Percentiles rank a stretch among this genome's conserved stretches.
These are phyloP conservation scores for Linaria vulgaris DNA, from an alignment of 257 asterid species.

Conservation along the genomic window DNA sequence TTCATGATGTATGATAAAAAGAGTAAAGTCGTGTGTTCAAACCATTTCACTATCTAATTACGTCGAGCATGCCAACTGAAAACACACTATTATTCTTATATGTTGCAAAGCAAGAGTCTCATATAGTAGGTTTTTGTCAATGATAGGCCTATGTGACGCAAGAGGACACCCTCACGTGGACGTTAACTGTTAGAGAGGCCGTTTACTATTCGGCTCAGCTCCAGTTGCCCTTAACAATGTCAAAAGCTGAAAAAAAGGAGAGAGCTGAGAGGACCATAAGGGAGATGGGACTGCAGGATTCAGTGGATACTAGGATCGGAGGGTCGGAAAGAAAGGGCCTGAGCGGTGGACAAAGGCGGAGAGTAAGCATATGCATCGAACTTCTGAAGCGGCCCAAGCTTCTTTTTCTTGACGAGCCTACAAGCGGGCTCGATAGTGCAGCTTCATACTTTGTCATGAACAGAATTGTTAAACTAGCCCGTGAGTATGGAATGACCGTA, in stretches of 20 bases:
- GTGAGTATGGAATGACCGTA: conserved; percentile 53
- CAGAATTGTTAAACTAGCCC: conserved; percentile 43
- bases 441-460: conserved; percentile 48
- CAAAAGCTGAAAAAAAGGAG: conserved; percentile 39
- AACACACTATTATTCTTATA: too few relatives aligned
- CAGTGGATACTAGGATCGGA: conserved; percentile 51
- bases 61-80: too few relatives aligned
- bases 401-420: conserved; percentile 68
- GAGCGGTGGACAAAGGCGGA: conserved; percentile 57
- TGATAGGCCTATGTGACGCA: conserved; percentile 61
- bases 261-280: conserved; percentile 44
- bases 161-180: conserved; percentile 53
- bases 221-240: conserved; percentile 49
- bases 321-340: conserved; percentile 55
- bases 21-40: too few relatives aligned
- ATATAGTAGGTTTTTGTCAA: background rate
- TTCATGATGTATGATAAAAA: too few relatives aligned
- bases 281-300: conserved; percentile 59
- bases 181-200: conserved; percentile 57
- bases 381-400: conserved; percentile 59
- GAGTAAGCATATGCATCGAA: conserved; percentile 65
- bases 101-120: too few relatives aligned
- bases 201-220: conserved; percentile 59
- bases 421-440: conserved; percentile 70
- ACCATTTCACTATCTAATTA: too few relatives aligned